Percentiles rank a stretch among this genome's conserved stretches.
Conservation (phyloP, 2,329 filamentous ascomycete genomes). For the Aspergillus oerlinghausenensis region DNA sequence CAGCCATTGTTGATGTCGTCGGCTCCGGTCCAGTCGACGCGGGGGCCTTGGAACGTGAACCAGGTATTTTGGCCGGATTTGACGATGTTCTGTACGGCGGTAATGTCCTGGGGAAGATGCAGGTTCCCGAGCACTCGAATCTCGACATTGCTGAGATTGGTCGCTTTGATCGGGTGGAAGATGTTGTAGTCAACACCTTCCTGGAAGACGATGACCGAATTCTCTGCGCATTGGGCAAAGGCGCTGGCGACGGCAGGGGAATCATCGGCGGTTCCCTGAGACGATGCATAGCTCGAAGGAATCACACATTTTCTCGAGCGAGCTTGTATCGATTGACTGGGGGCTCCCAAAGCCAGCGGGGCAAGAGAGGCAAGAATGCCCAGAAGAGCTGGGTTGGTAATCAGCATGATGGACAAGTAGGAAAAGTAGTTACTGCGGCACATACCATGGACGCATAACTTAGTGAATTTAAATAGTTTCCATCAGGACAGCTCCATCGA, state of each 20-base stretch:
- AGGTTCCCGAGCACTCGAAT: conserved; percentile 43
- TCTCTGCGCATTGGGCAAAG: conserved; percentile 33
- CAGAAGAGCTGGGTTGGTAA: not conserved
- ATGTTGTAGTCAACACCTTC: conserved; percentile 42
- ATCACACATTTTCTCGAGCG: conserved; percentile 17
- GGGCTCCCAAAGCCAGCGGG: not conserved
- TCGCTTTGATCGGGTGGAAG: conserved; percentile 37
- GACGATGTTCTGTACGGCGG: conserved; percentile 34
- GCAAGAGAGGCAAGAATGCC: not conserved
- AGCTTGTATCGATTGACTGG: not conserved
- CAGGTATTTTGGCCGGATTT: conserved; percentile 30
- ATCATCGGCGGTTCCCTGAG: conserved; percentile 38
- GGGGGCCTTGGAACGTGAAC: conserved; percentile 31
- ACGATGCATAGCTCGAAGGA: conserved; percentile 19
- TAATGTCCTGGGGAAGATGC: conserved; percentile 40
- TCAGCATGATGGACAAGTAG: conserved; percentile 10
- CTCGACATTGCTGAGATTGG: conserved; percentile 40
- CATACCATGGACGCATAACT: not conserved
- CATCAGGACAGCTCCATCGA: not conserved
- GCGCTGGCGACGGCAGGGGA: conserved; percentile 35
- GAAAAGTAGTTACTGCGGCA: not conserved
- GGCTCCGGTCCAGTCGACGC: conserved; percentile 27
- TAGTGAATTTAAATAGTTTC: not conserved
- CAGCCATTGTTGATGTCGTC: conserved; percentile 37
- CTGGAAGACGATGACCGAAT: conserved; percentile 33